A percentile compares a stretch with the other conserved stretches of the same genome.
phyloP scores from a whole-genome alignment of 2,329 filamentous ascomycete species.

The Nothomitra cinnamomea region DNA sequence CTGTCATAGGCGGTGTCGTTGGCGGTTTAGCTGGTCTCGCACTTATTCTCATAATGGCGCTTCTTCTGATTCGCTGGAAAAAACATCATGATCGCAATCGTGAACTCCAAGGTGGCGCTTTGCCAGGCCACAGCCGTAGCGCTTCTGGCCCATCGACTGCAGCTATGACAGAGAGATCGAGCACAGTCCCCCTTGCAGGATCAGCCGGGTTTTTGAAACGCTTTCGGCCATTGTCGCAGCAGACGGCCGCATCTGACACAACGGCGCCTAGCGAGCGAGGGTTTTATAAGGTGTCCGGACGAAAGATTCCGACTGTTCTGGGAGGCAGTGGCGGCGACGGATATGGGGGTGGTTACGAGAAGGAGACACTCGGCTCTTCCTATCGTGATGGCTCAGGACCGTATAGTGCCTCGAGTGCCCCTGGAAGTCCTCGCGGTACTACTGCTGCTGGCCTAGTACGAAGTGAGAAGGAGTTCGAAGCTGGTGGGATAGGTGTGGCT shows the following conservation, averaged over 20 bases:
- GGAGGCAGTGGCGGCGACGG: constrained; percentile 47
- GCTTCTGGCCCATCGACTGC: neutral
- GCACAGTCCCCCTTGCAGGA: constrained; percentile 7
- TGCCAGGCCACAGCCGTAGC: neutral
- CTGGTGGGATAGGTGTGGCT: neutral
- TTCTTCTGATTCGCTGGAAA: constrained; percentile 39
- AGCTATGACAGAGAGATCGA: neutral
- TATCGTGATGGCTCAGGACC: constrained; percentile 36
- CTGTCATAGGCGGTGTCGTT: constrained; percentile 31
- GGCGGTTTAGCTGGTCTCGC: constrained; percentile 42
- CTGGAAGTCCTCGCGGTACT: neutral
- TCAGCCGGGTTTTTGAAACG: constrained; percentile 13
- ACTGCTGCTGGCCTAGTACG: neutral
- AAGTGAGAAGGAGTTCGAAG: constrained; percentile 26
- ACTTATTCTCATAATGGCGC: constrained; percentile 35
- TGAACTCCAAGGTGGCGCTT: constrained; percentile 24
- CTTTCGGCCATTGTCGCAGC: constrained; percentile 15
- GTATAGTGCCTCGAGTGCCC: constrained; percentile 8
- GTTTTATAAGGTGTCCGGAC: constrained; percentile 48
- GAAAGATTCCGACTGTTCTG: constrained; percentile 46
- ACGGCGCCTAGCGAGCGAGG: constrained; percentile 33
- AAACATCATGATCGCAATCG: constrained; percentile 27
- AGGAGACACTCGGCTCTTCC: constrained; percentile 22
- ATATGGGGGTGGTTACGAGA: constrained; percentile 29
- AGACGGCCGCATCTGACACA: constrained; percentile 17